Conservation (phyloP, 2,329 filamentous ascomycete species). For the Eutypa lata region DNA sequence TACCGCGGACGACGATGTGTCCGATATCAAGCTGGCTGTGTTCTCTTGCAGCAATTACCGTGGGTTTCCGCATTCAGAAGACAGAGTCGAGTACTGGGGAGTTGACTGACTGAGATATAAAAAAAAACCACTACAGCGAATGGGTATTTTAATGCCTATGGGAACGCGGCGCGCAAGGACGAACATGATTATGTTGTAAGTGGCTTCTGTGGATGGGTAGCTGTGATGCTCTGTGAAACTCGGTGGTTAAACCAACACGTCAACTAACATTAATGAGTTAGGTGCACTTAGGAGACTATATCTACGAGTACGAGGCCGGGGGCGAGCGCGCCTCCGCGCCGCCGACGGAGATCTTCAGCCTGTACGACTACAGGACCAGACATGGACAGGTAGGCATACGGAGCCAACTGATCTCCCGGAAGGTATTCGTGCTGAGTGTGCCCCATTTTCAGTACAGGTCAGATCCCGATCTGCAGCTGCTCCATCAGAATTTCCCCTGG, state of each 20-base stretch:
- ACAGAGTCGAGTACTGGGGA: background rate
- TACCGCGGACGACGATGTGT: slow-evolving; percentile 21
- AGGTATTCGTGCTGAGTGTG: background rate
- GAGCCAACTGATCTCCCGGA: background rate
- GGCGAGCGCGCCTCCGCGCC: slow-evolving; percentile 25
- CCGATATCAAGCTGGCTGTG: slow-evolving; percentile 28
- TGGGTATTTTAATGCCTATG: slow-evolving; percentile 47
- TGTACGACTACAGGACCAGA: slow-evolving; percentile 42
- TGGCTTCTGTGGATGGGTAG: slow-evolving; percentile 11
- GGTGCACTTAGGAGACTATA: slow-evolving; percentile 48
- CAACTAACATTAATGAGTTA: slow-evolving; percentile 1
- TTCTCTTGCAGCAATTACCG: slow-evolving; percentile 33
- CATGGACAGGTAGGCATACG: slow-evolving; percentile 30
- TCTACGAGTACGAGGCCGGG: slow-evolving; percentile 56
- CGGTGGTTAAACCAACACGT: too few relatives aligned
- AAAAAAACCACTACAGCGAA: slow-evolving; percentile 27
- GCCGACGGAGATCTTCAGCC: slow-evolving; percentile 27
- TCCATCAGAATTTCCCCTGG: slow-evolving; percentile 41
- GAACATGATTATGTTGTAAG: slow-evolving; percentile 44
- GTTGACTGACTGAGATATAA: background rate
- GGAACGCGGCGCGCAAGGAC: slow-evolving; percentile 39
- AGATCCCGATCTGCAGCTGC: slow-evolving; percentile 38
- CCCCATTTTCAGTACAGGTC: slow-evolving; percentile 32
- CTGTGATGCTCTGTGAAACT: too few relatives aligned
- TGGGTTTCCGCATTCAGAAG: slow-evolving; percentile 10